Evolutionary conservation across 169 alveolate genomes (phyloP), one percentile per base, ranked within the genome.

Genomic region (Plasmodium berghei): DNA sequence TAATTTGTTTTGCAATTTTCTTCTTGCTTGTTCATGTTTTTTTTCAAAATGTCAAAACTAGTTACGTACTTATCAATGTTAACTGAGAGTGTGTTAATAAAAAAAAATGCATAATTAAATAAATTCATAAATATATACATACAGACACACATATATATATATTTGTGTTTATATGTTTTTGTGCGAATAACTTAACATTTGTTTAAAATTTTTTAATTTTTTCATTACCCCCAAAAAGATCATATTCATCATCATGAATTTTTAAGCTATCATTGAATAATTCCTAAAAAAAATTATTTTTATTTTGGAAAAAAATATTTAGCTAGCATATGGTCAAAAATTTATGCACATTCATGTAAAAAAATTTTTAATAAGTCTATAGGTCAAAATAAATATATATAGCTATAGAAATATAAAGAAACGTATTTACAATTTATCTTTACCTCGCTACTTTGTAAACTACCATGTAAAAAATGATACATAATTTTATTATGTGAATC

Each of bases 161-260:
- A 22, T 59, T 40, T 20, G 28, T 62, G 46, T 46, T 34, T 22
- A 6, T 5, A 42, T 42, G 16, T 73, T 42, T 20, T 45, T n/a
- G 2, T 20, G 8, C 3, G 14, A 59, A 0, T 5, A 34, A 9
- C 64, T 0, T 20, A 54, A 66, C 16, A 14, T 18, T 26, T 63
- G 28, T 63, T 24, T 40, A 14, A 34, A 34, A 42, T 66, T 22
- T 46, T 75, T 20, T 61, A 24, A n/a, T 28, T 62, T 54, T 63
- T 62, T 48, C 14, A 28, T 75, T 75, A 75, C 89, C 55, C 42
- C 89, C 89, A 24, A 75, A 66, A 56, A 75, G 77, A 5, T 63
- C 22, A 54, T 63, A 49, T 9, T 63, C 75, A 16, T 75, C 88
- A n/a, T 14, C 75, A 24, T 49, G 49, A 16, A 34, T 48, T 22